phyloP scores from a whole-genome alignment of 139 green algal genomes.

The Tetradesmus obliquus region DNA sequence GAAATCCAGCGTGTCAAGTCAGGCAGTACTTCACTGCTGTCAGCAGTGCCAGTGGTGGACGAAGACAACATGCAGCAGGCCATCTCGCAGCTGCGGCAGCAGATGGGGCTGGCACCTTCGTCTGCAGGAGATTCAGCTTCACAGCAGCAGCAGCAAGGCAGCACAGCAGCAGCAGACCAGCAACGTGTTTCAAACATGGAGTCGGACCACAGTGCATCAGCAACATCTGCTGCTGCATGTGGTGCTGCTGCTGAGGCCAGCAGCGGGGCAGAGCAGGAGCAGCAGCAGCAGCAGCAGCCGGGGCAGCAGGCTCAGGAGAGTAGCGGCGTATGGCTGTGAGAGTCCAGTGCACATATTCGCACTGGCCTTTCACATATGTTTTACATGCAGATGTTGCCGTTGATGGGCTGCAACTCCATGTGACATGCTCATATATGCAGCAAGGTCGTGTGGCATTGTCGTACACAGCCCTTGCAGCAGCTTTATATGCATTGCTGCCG shows the following conservation, averaged over 20 bases:
- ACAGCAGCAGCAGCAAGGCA: neutral
- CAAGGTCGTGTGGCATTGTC: too few species aligned
- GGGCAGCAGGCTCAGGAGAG: neutral
- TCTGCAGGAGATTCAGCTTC: neutral
- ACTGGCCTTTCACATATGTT: neutral
- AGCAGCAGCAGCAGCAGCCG: neutral
- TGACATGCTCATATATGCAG: too few species aligned
- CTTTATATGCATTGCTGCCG: too few species aligned
- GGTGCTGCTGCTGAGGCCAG: neutral
- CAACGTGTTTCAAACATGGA: neutral
- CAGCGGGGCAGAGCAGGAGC: neutral
- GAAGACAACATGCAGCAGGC: neutral
- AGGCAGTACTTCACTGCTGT: neutral
- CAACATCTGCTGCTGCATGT: neutral
- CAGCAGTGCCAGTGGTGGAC: neutral
- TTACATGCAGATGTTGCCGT: neutral
- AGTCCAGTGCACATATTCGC: neutral
- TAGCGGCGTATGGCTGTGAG: neutral
- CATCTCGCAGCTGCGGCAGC: conserved; percentile 6
- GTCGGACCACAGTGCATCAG: neutral
- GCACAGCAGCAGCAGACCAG: neutral
- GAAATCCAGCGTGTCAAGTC: conserved; percentile 26
- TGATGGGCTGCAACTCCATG: neutral
- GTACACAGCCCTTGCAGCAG: too few species aligned
- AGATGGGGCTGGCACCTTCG: neutral